Evolutionary conservation across 495 filamentous ascomycete species (phyloP).

Genomic region (Aspergillus campestris): DNA sequence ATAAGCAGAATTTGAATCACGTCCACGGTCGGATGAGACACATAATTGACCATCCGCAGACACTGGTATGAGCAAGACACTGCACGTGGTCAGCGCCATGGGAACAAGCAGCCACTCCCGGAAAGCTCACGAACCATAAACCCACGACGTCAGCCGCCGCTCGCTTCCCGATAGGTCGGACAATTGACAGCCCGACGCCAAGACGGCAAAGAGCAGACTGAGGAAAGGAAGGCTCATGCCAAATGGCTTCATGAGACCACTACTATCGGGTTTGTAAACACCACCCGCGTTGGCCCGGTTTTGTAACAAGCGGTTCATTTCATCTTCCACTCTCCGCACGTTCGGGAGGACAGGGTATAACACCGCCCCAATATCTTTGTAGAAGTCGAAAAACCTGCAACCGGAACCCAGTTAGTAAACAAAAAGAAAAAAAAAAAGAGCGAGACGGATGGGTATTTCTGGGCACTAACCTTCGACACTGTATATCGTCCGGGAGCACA

Average conservation of each 20-base stretch:
- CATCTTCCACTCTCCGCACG: conserved; percentile 54
- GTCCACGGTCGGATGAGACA: conserved; percentile 47
- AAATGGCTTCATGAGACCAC: conserved; percentile 34
- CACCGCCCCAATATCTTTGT: conserved; percentile 68
- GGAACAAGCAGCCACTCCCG: neutral
- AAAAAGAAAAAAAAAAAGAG: neutral
- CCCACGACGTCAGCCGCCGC: conserved; percentile 51
- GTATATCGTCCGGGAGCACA: conserved; percentile 57
- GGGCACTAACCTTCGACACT: conserved; percentile 46
- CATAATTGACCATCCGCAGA: conserved; percentile 53
- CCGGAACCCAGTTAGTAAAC: neutral
- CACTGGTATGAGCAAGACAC: conserved; percentile 58
- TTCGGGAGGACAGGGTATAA: conserved; percentile 75
- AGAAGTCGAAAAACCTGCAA: conserved; percentile 57
- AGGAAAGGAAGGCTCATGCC: conserved; percentile 34
- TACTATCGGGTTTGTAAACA: conserved; percentile 29
- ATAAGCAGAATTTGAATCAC: conserved; percentile 51
- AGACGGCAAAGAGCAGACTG: conserved; percentile 59
- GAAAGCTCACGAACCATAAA: conserved; percentile 38
- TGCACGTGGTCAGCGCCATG: conserved; percentile 13
- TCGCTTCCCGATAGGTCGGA: conserved; percentile 54
- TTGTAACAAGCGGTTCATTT: conserved; percentile 58
- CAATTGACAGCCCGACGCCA: conserved; percentile 74
- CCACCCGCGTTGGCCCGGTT: conserved; percentile 47
- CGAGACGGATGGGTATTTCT: too few relatives aligned